Base-by-base conservation (phyloP, 2,329 filamentous ascomycete genomes). In the Aschersonia sp. region DNA sequence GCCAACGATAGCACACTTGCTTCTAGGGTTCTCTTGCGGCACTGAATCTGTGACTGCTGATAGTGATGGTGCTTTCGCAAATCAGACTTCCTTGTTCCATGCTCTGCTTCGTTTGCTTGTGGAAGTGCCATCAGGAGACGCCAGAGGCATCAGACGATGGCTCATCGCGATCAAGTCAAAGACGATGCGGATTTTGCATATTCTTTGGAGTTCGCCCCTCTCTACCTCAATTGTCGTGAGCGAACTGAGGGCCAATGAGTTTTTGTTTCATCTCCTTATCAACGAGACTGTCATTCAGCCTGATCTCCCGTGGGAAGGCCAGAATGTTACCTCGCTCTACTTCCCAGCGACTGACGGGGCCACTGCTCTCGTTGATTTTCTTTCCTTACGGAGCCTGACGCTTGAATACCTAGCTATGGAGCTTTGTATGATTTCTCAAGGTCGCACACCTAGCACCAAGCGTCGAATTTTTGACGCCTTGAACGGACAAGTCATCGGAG, bases 371-470 rank as follows among this genome's bases (percentile, higher is more conserved):
- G 74, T 83, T 35, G 82, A 91, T 56, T 94, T 94, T 60, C 72
- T 98, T 44, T 74, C 78, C 9, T 75, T 86, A 50, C 80, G 94
- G 48, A 81, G 85, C 46, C 78, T 86, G 56, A 76, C 87, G 40
- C 77, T 94, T 52, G 86, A 94, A 57, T 97, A 96, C 59, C 80
- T 88, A 35, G 82, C 85, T 10, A 81, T 85, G 51, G 91, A 97
- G 61, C 75, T 98, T 40, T 86, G 88, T 56, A 77, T 82, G 50
- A 80, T 89, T 38, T 78, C 84, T 1, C 82, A 84, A 52, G 75
- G 80, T 50, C 76, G 80, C 45, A 79, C 84, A 53, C 82, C 85
- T 3, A 80, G 81, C 31, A 69, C 85, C 47, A 85, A 86, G 60
- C 70, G 80, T 48, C 74, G 80, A 5, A 77, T 85, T 4, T 78